These are phyloP conservation scores for Ustilaginoidea virens DNA, from an alignment of 2,329 filamentous ascomycete species.

Conservation along the genomic window DNA sequence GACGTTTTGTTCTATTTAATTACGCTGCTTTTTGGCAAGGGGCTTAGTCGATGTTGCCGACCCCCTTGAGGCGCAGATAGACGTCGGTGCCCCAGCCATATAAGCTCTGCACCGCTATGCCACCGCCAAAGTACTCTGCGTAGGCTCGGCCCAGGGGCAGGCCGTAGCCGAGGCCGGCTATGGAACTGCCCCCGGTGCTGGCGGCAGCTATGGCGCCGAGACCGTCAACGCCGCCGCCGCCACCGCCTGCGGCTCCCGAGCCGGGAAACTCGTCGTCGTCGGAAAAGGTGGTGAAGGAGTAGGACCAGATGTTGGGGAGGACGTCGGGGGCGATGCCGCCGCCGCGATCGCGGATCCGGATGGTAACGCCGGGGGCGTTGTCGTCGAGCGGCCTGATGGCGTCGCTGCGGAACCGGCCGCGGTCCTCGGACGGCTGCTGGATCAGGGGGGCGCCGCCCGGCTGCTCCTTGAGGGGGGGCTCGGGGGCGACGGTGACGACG, in stretches of 20 bases:
- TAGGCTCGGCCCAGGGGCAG: slow-evolving; percentile 83
- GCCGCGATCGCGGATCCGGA: slow-evolving; percentile 88
- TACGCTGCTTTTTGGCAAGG: neutral
- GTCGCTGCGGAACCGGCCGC: slow-evolving; percentile 26
- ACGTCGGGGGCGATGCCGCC: slow-evolving; percentile 81
- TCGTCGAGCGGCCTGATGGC: slow-evolving; percentile 43
- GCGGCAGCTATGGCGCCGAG: slow-evolving; percentile 61
- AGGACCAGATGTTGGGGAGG: slow-evolving; percentile 82
- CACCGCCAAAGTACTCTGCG: slow-evolving; percentile 94
- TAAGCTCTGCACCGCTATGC: slow-evolving; percentile 85
- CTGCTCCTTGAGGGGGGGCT: slow-evolving; percentile 27
- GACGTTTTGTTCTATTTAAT: neutral
- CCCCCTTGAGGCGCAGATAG: slow-evolving; percentile 48
- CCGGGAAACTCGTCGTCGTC: slow-evolving; percentile 33
- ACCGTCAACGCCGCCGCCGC: slow-evolving; percentile 43
- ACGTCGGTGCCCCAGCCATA: slow-evolving; percentile 81
- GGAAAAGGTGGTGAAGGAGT: slow-evolving; percentile 90
- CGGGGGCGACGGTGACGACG: slow-evolving; percentile 79
- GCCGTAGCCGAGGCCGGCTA: slow-evolving; percentile 87
- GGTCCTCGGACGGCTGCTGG: slow-evolving; percentile 19
- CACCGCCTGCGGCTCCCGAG: slow-evolving; percentile 30
- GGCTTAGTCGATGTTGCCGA: slow-evolving; percentile 32
- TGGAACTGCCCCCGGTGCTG: slow-evolving; percentile 61
- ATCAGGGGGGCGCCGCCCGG: slow-evolving; percentile 12
- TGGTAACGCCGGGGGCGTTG: slow-evolving; percentile 72